Evolutionary conservation across 257 asterid species (phyloP), one percentile per base, ranked within the genome.

Genomic region (Forsythia viridissima): DNA sequence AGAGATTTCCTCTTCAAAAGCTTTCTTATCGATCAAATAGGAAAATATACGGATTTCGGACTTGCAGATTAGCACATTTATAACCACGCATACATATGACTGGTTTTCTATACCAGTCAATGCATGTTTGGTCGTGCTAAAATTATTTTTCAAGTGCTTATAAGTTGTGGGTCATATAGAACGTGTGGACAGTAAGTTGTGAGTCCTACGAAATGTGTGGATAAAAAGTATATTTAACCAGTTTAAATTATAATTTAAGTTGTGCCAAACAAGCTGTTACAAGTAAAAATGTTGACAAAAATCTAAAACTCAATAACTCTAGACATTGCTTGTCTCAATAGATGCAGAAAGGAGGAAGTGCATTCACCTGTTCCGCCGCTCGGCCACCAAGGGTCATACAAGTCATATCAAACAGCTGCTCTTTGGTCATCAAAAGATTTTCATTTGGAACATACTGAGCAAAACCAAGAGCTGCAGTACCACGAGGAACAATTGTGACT

Each of bases 341-440:
- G 0, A 61, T 61, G 69, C 36, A 9, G 38, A 61, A 57, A 61
- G 69, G 39, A 2, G 69, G 69, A 61, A 61, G 6, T 76, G 61
- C 39, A 67, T 61, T 80, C 72, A 94, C 99, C 98, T 94, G 96
- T 84, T 94, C 98, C 11, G 98, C 93, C 36, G 98, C 98, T 37
- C 98, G 92, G 37, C 98, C 98, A 43, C 97, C 98, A 55, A 93
- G 98, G 20, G 95, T 89, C 98, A 93, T 94, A 90, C 97, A 94
- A 2, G 98, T 91, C 87, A 89, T 84, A 46, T 94, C 98, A 82
- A 94, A 93, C 8, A 94, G 89, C 75, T 93, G 98, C 76, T 94
- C 96, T 83, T 93, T 94, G 38, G 97, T 93, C 94, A 89, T 84
- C 81, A 94, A 74, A 78, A 93, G 97, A 79, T 92, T 90, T 79